phyloP scores from a whole-genome alignment of 2,329 filamentous ascomycete species.

The Colletotrichum neosansevieriae region DNA sequence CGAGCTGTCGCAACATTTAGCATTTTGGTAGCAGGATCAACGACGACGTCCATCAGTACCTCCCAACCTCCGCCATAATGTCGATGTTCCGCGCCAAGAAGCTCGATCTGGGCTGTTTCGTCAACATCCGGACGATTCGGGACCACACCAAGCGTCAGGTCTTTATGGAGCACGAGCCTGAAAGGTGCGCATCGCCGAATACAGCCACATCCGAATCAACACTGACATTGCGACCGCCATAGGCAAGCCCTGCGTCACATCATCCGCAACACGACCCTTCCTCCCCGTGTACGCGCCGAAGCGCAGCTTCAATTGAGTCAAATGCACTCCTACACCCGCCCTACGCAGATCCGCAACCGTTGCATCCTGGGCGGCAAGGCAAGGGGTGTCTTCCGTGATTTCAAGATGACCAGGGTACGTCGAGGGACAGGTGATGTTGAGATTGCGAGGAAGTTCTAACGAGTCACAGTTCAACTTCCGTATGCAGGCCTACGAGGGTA shows the following conservation, averaged over 20 bases:
- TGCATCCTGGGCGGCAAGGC: slow-evolving; percentile 94
- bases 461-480: slow-evolving; percentile 87
- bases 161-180: slow-evolving; percentile 86
- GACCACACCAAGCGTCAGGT: slow-evolving; percentile 98
- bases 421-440: neutral
- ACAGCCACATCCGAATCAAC: neutral
- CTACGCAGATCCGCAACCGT: slow-evolving; percentile 93
- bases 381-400: slow-evolving; percentile 90
- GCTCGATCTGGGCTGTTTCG: slow-evolving; percentile 87
- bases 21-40: neutral
- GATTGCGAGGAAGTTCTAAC: neutral
- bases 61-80: slow-evolving; percentile 63
- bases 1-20: neutral
- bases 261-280: slow-evolving; percentile 90
- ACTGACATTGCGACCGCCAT: slow-evolving; percentile 19
- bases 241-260: slow-evolving; percentile 96
- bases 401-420: slow-evolving; percentile 90
- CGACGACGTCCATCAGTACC: slow-evolving; percentile 9
- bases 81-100: slow-evolving; percentile 91
- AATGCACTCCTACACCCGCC: slow-evolving; percentile 96
- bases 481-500: slow-evolving; percentile 85
- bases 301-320: slow-evolving; percentile 93
- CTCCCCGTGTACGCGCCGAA: slow-evolving; percentile 84
- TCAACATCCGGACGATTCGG: slow-evolving; percentile 88
- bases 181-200: slow-evolving; percentile 71